Conservation (phyloP, 495 filamentous ascomycete genomes). For the Astrocystis sublimbata region DNA sequence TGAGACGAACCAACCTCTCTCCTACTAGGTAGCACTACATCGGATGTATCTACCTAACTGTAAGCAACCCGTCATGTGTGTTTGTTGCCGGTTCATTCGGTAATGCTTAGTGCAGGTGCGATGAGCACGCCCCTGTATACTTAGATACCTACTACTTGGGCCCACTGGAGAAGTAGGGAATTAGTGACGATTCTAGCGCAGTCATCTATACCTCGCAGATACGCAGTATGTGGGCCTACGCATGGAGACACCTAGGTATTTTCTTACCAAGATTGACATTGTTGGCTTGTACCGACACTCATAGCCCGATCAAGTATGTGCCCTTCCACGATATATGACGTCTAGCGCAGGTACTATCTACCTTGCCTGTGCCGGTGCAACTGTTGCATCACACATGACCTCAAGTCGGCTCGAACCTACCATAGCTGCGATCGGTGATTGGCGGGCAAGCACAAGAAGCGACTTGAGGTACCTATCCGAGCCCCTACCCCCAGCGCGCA, state of each 20-base stretch:
- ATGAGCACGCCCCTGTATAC: background rate
- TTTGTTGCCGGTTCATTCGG: conserved; percentile 2
- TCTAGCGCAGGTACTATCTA: background rate
- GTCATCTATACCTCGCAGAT: no score
- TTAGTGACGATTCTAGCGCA: no score
- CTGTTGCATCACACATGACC: conserved; percentile 15
- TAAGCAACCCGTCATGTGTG: background rate
- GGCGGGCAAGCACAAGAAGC: background rate
- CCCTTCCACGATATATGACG: background rate
- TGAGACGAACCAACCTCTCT: no score
- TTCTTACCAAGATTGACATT: conserved; percentile 1
- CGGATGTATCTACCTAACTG: no score
- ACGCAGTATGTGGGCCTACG: no score
- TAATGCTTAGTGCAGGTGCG: background rate
- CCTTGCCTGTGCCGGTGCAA: background rate
- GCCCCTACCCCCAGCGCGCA: no score
- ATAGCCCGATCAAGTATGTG: background rate
- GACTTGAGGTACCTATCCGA: no score
- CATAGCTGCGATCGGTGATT: conserved; percentile 10
- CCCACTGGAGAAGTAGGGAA: no score
- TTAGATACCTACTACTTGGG: no score
- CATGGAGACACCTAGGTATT: no score
- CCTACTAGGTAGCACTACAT: no score
- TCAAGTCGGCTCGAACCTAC: background rate
- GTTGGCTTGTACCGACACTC: background rate